Base-by-base conservation (phyloP, 257 asterid genomes). In the Ophiorrhiza pumila region DNA sequence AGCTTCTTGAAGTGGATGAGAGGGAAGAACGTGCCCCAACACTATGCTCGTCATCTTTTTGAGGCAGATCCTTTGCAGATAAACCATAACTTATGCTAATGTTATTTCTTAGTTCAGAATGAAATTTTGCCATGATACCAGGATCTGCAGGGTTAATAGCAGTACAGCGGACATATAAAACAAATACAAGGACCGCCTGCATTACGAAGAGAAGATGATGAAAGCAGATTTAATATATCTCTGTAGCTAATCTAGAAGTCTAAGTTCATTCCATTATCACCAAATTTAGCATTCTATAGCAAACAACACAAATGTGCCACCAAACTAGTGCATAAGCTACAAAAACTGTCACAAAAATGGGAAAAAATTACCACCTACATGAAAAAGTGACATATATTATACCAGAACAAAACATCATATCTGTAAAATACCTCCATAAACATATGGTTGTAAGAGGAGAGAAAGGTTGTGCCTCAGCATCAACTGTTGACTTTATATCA, bases 91-190 rank as follows among this genome's bases (percentile, higher is more conserved):
- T 87, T 77, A 69, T 81, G 53, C 57, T 73, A 66, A 81, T 82
- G 74, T 80, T 87, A 41, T 82, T 78, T 80, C 78, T 80, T 3
- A 72, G 75, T 80, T 82, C 87, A 41, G 87, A 87, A 42, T 87
- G 87, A 74, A 95, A 92, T 71, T 83, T 92, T 72, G 80, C 83
- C 96, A 95, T 89, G 80, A 95, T 92, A 49, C 99, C 99, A 34
- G 99, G 98, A 78, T 92, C 99, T 27, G 99, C 98, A 18, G 99
- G 99, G 84, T 95, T 95, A 78, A 95, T 95, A 71, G 99, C 99
- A 64, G 99, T 95, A 69, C 86, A 83, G 55, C 99, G 92, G 71
- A 83, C 98, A 78, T 95, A 95, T 32, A 95, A 92, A 83, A 92
- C 77, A 83, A 95, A 95, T 43, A 95, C 99, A 73, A 84, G 79